phyloP scores from a whole-genome alignment of 495 filamentous ascomycete species.

The Daldinia childiae region DNA sequence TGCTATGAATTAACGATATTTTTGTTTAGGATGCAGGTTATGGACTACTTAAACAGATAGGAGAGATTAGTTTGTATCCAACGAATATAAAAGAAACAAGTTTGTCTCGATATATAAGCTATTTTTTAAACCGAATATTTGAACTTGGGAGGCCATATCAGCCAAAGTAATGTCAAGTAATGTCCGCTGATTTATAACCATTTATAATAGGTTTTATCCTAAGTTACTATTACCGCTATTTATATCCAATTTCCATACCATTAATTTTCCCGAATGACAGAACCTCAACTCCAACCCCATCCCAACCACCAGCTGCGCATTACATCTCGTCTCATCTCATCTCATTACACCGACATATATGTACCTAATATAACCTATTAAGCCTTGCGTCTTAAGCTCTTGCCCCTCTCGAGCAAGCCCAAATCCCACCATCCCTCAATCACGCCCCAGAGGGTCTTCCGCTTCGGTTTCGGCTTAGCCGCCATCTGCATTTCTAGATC shows the following conservation, averaged over 20 bases:
- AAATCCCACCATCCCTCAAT: conserved; percentile 62
- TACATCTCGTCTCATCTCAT: conserved; percentile 13
- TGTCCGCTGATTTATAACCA: neutral
- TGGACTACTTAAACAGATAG: no score
- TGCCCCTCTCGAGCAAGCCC: conserved; percentile 49
- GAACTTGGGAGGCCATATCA: neutral
- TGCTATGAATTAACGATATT: no score
- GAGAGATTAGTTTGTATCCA: no score
- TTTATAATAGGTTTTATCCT: neutral
- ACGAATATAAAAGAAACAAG: no score
- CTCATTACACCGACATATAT: conserved; percentile 16
- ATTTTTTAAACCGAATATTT: neutral
- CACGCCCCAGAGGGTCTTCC: conserved; percentile 52
- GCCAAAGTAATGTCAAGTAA: neutral
- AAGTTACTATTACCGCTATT: neutral
- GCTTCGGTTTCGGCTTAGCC: conserved; percentile 39
- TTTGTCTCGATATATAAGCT: no score
- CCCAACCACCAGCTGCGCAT: neutral
- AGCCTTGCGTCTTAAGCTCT: conserved; percentile 38
- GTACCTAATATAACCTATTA: conserved; percentile 2
- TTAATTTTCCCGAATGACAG: neutral
- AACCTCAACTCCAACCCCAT: conserved; percentile 9
- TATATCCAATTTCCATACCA: neutral
- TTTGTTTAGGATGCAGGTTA: no score
- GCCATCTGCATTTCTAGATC: conserved; percentile 24